Base-by-base conservation (phyloP, 2,329 filamentous ascomycete species). In the Penicillium sumatraense region DNA sequence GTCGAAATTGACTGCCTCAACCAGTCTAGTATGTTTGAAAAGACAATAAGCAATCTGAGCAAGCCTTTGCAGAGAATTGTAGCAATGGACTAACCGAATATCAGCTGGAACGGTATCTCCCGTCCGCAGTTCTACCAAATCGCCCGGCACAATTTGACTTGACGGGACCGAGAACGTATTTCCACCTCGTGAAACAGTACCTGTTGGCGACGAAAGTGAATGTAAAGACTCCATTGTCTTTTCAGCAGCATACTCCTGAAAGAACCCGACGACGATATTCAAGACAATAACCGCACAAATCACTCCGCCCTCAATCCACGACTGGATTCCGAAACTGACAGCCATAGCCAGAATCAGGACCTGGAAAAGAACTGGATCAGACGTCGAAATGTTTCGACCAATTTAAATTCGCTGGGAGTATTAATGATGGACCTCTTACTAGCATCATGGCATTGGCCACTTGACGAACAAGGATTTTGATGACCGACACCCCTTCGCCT, bases 281-380 rank as follows among this genome's bases (percentile, higher is more conserved):
- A 85, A 74, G 3, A 78, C 65, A 56, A 86, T 86, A 63, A 86
- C 83, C 7, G 81, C 83, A 10, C 78, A 78, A 55, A 86, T 83
- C 45, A 86, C 83, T 51, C 81, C 83, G 16, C 83, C 83, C 73
- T 86, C 83, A 52, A 86, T 81, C 67, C 79, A 85, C 54, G 84
- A 83, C 33, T 78, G 70, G 20, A 84, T 82, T 31, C 81, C 83
- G 64, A 81, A 83, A 66, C 80, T 81, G 49, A 83, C 79, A 54
- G 86, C 86, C 86, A 90, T 90, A 64, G 89, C 89, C 68, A 90
- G 86, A 65, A 91, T 83, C 62, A 93, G 86, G 54, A 90, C 88
- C 88, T 90, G 63, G 9, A 29, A 51, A 83, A 75, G 42, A 33
- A 31, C 24, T 31, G 42, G 26, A 46, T 46, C 42, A 46, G 26